These are phyloP conservation scores for Acanthamoeba culbertsoni DNA, from an alignment of 208 protist genomes.

Conservation along the genomic window DNA sequence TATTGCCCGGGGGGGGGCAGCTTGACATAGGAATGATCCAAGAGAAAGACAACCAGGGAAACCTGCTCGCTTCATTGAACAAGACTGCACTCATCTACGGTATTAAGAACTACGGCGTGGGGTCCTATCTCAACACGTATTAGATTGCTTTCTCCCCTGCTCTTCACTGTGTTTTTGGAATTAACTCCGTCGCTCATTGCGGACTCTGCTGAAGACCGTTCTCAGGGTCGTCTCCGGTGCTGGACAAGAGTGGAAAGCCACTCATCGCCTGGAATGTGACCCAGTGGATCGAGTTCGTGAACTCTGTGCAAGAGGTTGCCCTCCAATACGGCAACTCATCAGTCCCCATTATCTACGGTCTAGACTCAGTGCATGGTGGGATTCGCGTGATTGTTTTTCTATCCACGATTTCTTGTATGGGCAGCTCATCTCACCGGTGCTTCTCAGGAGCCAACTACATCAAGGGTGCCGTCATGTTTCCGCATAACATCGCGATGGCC, in stretches of 20 bases:
- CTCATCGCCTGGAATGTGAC: conserved; percentile 45
- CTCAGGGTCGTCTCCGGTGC: neutral
- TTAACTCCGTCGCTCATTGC: neutral
- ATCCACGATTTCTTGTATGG: neutral
- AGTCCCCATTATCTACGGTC: conserved; percentile 73
- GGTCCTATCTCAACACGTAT: conserved; percentile 47
- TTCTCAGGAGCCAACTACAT: neutral
- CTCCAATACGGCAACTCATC: conserved; percentile 61
- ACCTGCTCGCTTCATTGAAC: conserved; percentile 11
- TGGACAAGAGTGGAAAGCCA: neutral
- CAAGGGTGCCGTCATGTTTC: conserved; percentile 61
- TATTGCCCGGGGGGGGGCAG: neutral
- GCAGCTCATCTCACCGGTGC: neutral
- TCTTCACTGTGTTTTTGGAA: neutral
- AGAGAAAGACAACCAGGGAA: neutral
- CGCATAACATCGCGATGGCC: conserved; percentile 64
- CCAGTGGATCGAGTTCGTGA: conserved; percentile 61
- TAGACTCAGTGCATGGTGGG: conserved; percentile 71
- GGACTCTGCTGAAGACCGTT: neutral
- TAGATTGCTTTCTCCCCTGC: neutral
- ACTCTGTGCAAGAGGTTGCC: conserved; percentile 38
- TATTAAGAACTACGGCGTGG: conserved; percentile 24
- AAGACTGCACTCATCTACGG: conserved; percentile 43
- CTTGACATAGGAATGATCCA: neutral
- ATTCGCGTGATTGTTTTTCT: neutral